These are phyloP conservation scores for Phellopilus nigrolimitatus DNA, from an alignment of 1,284 basidiomycete genomes.

Conservation along the genomic window DNA sequence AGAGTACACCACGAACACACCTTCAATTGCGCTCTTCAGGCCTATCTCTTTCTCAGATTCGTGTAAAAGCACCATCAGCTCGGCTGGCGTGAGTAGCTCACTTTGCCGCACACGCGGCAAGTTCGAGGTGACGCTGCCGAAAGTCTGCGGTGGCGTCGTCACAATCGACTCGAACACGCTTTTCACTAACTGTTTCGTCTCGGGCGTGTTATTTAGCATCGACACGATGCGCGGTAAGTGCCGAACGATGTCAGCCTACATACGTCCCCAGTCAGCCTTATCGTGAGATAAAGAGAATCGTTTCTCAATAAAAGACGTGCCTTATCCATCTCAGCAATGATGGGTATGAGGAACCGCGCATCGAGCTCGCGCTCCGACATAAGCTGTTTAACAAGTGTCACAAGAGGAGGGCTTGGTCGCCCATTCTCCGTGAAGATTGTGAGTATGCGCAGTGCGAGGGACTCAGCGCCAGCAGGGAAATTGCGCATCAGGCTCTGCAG, in stretches of 20 bases:
- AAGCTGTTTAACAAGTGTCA: conserved; percentile 77
- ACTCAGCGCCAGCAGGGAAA: conserved; percentile 86
- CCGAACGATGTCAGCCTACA: conserved; percentile 81
- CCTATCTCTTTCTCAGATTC: conserved; percentile 89
- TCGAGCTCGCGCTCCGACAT: conserved; percentile 84
- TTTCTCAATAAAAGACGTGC: conserved; percentile 38
- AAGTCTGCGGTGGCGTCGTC: conserved; percentile 78
- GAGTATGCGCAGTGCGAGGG: conserved; percentile 84
- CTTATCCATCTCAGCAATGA: conserved; percentile 96
- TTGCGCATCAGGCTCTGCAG: conserved; percentile 82
- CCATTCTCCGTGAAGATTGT: conserved; percentile 86
- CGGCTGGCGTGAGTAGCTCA: conserved; percentile 88
- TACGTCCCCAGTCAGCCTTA: not conserved
- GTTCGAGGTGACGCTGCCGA: conserved; percentile 82
- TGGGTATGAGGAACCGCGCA: conserved; percentile 90
- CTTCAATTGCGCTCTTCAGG: conserved; percentile 83
- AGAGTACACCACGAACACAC: conserved; percentile 36
- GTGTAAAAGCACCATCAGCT: conserved; percentile 92
- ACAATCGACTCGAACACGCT: conserved; percentile 88
- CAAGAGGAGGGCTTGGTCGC: conserved; percentile 72
- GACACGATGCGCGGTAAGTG: conserved; percentile 89
- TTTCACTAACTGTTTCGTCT: conserved; percentile 79
- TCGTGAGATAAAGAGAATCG: not conserved
- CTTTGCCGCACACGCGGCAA: conserved; percentile 79
- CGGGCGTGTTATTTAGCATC: conserved; percentile 78